Conservation (phyloP, 2,329 filamentous ascomycete genomes). For the Apiospora koreana region DNA sequence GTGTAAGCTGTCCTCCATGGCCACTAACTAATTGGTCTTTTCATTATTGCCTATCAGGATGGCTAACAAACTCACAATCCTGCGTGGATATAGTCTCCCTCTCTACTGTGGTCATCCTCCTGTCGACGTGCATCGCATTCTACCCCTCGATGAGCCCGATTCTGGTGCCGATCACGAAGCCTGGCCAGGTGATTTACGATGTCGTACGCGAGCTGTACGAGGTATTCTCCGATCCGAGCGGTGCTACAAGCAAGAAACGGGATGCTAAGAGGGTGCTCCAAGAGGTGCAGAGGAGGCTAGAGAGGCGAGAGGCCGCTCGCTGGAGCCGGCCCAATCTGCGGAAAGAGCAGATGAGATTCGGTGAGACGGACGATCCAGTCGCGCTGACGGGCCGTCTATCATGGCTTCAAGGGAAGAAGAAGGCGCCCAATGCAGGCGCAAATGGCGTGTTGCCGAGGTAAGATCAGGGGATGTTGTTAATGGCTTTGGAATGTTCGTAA, state of each 20-base stretch:
- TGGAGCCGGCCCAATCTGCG: background rate
- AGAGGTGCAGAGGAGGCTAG: background rate
- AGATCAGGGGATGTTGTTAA: too few species aligned
- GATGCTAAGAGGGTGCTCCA: background rate
- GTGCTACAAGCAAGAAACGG: background rate
- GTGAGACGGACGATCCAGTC: background rate
- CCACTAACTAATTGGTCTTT: too few species aligned
- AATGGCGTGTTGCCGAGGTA: background rate
- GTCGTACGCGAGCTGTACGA: background rate
- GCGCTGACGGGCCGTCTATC: too few species aligned
- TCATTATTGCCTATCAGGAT: too few species aligned
- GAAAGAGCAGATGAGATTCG: background rate
- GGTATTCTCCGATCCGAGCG: background rate
- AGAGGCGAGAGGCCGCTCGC: background rate
- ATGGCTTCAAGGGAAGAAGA: background rate
- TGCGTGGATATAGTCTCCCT: background rate
- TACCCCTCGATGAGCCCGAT: background rate
- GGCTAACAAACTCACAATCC: too few species aligned
- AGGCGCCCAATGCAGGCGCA: background rate
- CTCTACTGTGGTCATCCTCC: background rate
- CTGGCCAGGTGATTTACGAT: too few species aligned
- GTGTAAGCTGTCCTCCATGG: slow-evolving; percentile 22
- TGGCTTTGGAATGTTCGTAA: too few species aligned
- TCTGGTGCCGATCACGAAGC: background rate
- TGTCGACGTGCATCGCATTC: background rate